Percentiles rank a stretch among this genome's conserved stretches.
phyloP scores from a whole-genome alignment of 805 yeast species.

The Brettanomyces nanus region DNA sequence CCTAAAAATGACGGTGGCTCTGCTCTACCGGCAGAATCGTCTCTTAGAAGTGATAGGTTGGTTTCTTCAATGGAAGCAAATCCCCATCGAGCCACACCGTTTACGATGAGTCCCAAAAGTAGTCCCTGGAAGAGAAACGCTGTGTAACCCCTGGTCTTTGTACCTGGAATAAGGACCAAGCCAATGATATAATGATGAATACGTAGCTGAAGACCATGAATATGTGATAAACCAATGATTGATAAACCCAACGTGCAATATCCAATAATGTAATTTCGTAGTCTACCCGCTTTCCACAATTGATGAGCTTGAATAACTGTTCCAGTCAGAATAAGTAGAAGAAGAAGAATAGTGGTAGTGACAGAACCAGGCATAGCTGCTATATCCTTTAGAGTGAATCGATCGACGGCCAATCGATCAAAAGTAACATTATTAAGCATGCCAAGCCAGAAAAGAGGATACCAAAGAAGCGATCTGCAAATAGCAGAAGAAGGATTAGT shows the following conservation, averaged over 20 bases:
- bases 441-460: conserved; percentile 78
- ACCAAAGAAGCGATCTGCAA: conserved; percentile 53
- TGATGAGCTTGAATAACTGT: conserved; percentile 67
- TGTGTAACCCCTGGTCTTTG: conserved; percentile 62
- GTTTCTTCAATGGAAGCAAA: conserved; percentile 86
- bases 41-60: conserved; percentile 52
- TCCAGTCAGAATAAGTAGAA: conserved; percentile 39
- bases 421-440: conserved; percentile 79
- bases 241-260: conserved; percentile 41
- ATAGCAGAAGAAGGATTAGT: conserved; percentile 29
- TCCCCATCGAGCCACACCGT: conserved; percentile 92
- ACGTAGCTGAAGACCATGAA: conserved; percentile 58
- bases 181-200: conserved; percentile 79
- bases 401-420: conserved; percentile 81
- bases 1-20: conserved; percentile 41
- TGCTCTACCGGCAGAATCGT: conserved; percentile 56
- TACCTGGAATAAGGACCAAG: conserved; percentile 72
- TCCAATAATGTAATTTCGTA: conserved; percentile 47
- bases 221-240: conserved; percentile 34
- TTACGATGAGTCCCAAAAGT: conserved; percentile 66
- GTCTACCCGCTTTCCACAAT: conserved; percentile 71
- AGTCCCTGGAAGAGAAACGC: conserved; percentile 80
- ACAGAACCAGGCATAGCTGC: conserved; percentile 72
- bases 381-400: conserved; percentile 67
- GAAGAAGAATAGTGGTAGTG: conserved; percentile 48